Evolutionary conservation across 2,329 filamentous ascomycete genomes (phyloP), one percentile per base, ranked within the genome.

Genomic region (Hypoxylon sp.): DNA sequence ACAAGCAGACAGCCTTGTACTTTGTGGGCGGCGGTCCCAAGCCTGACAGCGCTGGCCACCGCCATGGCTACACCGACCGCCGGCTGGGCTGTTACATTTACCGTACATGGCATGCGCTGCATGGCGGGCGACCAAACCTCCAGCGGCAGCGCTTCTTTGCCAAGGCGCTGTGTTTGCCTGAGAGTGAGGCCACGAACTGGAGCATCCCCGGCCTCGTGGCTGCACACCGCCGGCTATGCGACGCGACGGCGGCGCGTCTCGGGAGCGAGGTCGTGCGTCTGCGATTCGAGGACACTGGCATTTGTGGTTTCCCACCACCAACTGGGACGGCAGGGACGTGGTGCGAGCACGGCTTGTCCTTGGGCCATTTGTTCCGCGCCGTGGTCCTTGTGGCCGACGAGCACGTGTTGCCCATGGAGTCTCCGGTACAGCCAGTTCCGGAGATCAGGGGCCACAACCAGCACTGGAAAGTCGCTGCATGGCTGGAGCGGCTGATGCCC

Each of bases 1-100:
- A 65, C 51, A 65, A 65, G 63, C 51, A 52, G 51, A 65, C 63
- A n/a, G 63, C 63, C 57, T 37, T 65, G 25, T 65, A 65, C 52
- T 65, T 65, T 30, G 57, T 65, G 27, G 51, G 57, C 57, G 27
- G 50, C 39, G 47, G 47, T 59, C 23, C 47, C 39, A 29, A 29
- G 21, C 54, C 53, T 25, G 29, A 59, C 6, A 46, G 8, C 14
- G 45, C 25, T 29, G 62, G 57, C 25, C 51, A 65, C 25, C 45
- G 54, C 46, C 52, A 65, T 32, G 57, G 51, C 45, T 65, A 56
- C 52, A 32, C 11, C 11, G 57, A 57, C 62, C 7, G 16, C 16
- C 45, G 52, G 34, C 46, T 65, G 23, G 62, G 62, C 37, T 52
- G 32, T 32, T 65, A 65, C 52, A 65, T 61, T 14, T 61, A 65